Percentiles rank a stretch among this genome's conserved stretches.
phyloP scores from a whole-genome alignment of 2,329 filamentous ascomycete genomes.

The Aspergillus fumigatus region DNA sequence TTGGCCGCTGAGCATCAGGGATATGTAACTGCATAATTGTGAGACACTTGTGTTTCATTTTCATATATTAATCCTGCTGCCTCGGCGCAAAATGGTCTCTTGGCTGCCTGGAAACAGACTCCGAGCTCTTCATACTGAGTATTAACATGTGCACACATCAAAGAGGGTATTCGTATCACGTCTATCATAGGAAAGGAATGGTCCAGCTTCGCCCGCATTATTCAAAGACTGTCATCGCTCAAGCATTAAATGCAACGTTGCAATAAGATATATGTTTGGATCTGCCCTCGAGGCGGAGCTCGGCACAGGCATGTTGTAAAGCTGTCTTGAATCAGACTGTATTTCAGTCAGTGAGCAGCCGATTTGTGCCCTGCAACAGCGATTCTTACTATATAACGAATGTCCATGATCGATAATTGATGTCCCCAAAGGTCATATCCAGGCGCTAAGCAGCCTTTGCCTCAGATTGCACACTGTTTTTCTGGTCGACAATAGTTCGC shows the following conservation, averaged over 20 bases:
- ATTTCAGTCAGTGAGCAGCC: background rate
- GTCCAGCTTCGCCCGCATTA: background rate
- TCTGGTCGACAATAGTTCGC: slow-evolving; percentile 2
- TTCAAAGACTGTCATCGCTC: background rate
- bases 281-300: background rate
- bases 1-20: background rate
- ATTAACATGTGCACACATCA: background rate
- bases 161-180: background rate
- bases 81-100: background rate
- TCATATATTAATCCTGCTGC: no score
- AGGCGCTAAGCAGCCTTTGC: background rate
- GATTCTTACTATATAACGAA: background rate
- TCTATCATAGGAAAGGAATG: background rate
- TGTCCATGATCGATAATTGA: background rate
- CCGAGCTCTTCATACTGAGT: background rate
- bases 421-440: background rate
- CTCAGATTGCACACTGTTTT: background rate
- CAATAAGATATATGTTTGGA: background rate
- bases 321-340: background rate
- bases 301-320: background rate
- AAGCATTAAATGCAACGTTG: background rate
- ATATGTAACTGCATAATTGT: no score
- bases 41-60: background rate
- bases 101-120: background rate
- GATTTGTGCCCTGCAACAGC: background rate